Evolutionary conservation across 441 rosid genomes (phyloP), one percentile per base, ranked within the genome.

Genomic region (California macrophylla): DNA sequence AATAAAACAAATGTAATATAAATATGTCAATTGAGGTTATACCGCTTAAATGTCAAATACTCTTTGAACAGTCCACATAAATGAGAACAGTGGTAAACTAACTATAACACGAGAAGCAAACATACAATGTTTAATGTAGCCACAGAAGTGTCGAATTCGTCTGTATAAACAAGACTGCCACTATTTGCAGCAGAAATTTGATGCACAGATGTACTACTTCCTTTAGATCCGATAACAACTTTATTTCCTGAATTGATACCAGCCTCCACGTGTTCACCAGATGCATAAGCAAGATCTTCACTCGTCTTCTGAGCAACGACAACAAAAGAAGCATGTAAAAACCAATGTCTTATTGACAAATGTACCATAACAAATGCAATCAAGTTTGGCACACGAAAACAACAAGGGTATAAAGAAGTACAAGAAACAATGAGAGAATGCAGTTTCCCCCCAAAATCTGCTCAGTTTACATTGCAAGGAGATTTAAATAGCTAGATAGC

Each of bases 61-160:
- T 52, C 60, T 52, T 21, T 6, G 8, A 52, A 67, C 58, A 28
- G 38, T 64, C 61, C 58, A 64, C 36, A 67, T 28, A 28, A 58
- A 42, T 67, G 16, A 23, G 30, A 45, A 30, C 28, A 54, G 56
- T 54, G 67, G 26, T 50, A 56, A 29, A 42, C 12, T 34, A 72
- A 75, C 56, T 29, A 65, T 28, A 29, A 62, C 21, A 13, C 20
- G n/a, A 50, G 66, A 69, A 79, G 62, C 50, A 76, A 66, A 72
- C 89, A 71, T 82, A 95, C 99, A 54, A 85, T 86, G 79, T 95
- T 95, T 71, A 90, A 80, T 42, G 79, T 77, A 74, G 92, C 85
- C 69, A 95, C 86, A 61, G 93, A 86, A 23, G 86, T 74, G 65
- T 88, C 93, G 81, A 84, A 89, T 75, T 92, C 97, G 80, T 83